These are phyloP conservation scores for Myxozyma udenii DNA, from an alignment of 805 yeast genomes.

Conservation along the genomic window DNA sequence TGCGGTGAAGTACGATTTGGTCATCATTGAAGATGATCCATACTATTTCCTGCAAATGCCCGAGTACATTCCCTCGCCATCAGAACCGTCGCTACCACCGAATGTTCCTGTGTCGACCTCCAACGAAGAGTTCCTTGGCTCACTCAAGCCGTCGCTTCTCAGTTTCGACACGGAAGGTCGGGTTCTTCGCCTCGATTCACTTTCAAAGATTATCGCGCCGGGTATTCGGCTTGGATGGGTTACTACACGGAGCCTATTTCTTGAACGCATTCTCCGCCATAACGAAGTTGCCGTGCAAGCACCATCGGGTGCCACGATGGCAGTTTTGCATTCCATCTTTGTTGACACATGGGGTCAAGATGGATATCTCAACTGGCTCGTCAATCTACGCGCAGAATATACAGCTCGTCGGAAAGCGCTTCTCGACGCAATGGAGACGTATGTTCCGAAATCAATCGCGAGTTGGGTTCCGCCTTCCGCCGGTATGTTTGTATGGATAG, in stretches of 20 bases:
- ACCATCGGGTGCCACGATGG: slow-evolving; percentile 76
- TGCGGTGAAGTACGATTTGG: slow-evolving; percentile 79
- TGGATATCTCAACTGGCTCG: slow-evolving; percentile 87
- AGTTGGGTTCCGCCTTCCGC: slow-evolving; percentile 47
- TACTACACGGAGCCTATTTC: slow-evolving; percentile 61
- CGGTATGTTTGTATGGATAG: slow-evolving; percentile 80
- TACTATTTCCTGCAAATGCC: slow-evolving; percentile 96
- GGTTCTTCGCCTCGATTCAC: slow-evolving; percentile 83
- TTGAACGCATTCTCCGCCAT: slow-evolving; percentile 65
- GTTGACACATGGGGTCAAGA: slow-evolving; percentile 78
- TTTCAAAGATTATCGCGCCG: slow-evolving; percentile 89
- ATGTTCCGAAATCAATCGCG: slow-evolving; percentile 47
- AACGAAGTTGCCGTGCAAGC: slow-evolving; percentile 81
- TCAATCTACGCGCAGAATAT: slow-evolving; percentile 69
- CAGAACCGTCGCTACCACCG: no score
- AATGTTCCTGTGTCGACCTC: slow-evolving; percentile 41
- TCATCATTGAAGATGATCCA: slow-evolving; percentile 94
- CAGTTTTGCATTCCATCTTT: slow-evolving; percentile 66
- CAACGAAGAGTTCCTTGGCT: slow-evolving; percentile 44
- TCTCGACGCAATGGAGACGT: slow-evolving; percentile 64
- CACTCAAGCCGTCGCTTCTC: slow-evolving; percentile 72
- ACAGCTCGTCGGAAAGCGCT: slow-evolving; percentile 85
- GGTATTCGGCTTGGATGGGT: slow-evolving; percentile 90
- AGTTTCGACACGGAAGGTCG: slow-evolving; percentile 82
- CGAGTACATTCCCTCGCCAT: slow-evolving; percentile 43